A percentile compares a stretch with the other conserved stretches of the same genome.
phyloP scores from a whole-genome alignment of 768 basidiomycete species.

The Tulasnella sp. region DNA sequence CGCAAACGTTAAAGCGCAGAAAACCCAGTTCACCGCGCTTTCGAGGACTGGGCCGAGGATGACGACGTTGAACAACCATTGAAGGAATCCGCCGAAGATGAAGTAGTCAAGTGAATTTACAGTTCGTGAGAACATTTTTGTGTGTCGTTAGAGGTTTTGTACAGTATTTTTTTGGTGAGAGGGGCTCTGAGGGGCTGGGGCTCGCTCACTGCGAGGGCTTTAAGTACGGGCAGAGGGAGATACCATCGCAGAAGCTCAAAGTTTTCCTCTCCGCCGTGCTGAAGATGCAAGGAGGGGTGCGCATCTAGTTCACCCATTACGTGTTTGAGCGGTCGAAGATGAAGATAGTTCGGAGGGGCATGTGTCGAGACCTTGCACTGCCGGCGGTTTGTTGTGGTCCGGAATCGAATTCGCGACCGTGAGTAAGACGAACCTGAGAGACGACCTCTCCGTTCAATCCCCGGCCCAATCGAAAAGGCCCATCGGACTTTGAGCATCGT shows the following conservation, averaged over 20 bases:
- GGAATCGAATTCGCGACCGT: neutral
- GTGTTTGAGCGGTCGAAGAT: neutral
- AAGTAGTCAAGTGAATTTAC: neutral
- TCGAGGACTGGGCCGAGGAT: conserved; percentile 34
- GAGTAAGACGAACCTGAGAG: neutral
- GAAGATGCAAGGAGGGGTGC: neutral
- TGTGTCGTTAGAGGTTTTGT: neutral
- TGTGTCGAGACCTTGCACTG: neutral
- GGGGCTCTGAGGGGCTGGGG: neutral
- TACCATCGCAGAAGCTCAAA: neutral
- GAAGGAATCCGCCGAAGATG: conserved; percentile 4
- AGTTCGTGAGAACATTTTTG: neutral
- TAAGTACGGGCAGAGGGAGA: neutral
- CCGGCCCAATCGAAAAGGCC: neutral
- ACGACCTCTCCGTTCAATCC: neutral
- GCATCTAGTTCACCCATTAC: neutral
- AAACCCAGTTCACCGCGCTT: conserved; percentile 30
- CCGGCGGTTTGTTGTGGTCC: neutral
- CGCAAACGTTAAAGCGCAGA: conserved; percentile 16
- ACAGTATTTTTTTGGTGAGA: neutral
- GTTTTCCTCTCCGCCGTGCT: neutral
- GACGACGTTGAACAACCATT: conserved; percentile 29
- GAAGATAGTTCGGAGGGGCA: neutral
- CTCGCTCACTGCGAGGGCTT: neutral
- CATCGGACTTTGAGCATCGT: neutral